phyloP scores from a whole-genome alignment of 306 rosid species.

The Oxytropis ochrocephala region DNA sequence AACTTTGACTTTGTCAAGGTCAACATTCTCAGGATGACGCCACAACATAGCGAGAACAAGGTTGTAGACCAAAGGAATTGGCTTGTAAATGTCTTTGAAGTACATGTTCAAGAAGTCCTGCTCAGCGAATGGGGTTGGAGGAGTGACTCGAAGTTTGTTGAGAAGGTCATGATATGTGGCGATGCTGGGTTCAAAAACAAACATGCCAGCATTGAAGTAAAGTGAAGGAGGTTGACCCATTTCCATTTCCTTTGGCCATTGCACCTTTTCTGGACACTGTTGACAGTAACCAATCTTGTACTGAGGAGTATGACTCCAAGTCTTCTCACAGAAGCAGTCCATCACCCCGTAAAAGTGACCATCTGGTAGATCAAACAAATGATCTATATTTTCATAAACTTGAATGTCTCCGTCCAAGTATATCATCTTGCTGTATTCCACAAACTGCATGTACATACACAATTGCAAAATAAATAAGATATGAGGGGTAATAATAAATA shows the following conservation, averaged over 20 bases:
- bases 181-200: conserved; percentile 53
- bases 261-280: conserved; percentile 54
- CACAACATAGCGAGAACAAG: conserved; percentile 73
- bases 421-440: conserved; percentile 62
- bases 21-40: conserved; percentile 72
- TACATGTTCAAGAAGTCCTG: conserved; percentile 76
- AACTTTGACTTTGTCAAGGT: conserved; percentile 47
- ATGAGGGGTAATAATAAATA: too few species aligned
- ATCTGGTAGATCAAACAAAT: conserved; percentile 49
- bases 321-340: conserved; percentile 84
- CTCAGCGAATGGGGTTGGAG: conserved; percentile 73
- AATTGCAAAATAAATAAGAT: too few species aligned
- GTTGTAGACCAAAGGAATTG: conserved; percentile 48
- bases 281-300: conserved; percentile 65
- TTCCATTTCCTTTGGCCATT: conserved; percentile 54
- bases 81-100: conserved; percentile 46
- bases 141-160: conserved; percentile 28
- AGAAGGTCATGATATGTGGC: conserved; percentile 39
- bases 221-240: conserved; percentile 53
- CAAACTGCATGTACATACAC: conserved; percentile 63
- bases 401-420: conserved; percentile 78
- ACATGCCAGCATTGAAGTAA: conserved; percentile 88
- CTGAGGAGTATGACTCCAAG: conserved; percentile 70
- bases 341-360: conserved; percentile 54
- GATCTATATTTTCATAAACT: conserved; percentile 60